phyloP scores from a whole-genome alignment of 768 basidiomycete species.

The Tricholoma matsutake region DNA sequence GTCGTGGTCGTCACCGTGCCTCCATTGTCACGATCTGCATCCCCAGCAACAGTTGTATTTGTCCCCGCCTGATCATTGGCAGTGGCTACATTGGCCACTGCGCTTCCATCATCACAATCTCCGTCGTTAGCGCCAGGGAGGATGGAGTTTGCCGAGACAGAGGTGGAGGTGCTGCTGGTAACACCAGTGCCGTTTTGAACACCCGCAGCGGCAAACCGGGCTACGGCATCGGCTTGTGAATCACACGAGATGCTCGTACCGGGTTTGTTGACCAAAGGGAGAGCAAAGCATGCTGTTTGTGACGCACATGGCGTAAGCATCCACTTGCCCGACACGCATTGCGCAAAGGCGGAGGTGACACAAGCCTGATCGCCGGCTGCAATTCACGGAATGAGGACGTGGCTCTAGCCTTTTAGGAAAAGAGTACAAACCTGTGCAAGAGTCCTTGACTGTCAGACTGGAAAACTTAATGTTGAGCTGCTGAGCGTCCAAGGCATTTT shows the following conservation, averaged over 20 bases:
- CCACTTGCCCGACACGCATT: conserved; percentile 43
- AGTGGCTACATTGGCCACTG: conserved; percentile 3
- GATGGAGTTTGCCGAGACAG: conserved; percentile 7
- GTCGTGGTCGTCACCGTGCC: conserved; percentile 9
- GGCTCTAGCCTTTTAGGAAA: neutral
- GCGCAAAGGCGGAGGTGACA: conserved; percentile 37
- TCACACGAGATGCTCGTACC: conserved; percentile 48
- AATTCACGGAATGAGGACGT: conserved; percentile 24
- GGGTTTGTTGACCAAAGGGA: conserved; percentile 45
- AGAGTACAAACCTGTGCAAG: conserved; percentile 42
- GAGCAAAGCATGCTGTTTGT: conserved; percentile 40
- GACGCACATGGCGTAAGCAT: conserved; percentile 31
- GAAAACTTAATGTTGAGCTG: conserved; percentile 48
- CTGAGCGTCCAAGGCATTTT: conserved; percentile 51
- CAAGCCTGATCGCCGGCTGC: conserved; percentile 39
- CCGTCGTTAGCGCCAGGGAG: conserved; percentile 4
- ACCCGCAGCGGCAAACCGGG: conserved; percentile 40
- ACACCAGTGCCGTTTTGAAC: conserved; percentile 41
- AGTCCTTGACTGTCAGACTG: conserved; percentile 36
- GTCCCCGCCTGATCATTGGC: conserved; percentile 8
- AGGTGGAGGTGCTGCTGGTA: neutral
- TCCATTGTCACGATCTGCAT: conserved; percentile 7
- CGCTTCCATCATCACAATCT: conserved; percentile 1
- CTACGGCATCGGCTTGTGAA: conserved; percentile 33
- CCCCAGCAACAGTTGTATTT: neutral